phyloP scores from a whole-genome alignment of 352 stramenopile genomes.

The Poterioochromonas sp. region DNA sequence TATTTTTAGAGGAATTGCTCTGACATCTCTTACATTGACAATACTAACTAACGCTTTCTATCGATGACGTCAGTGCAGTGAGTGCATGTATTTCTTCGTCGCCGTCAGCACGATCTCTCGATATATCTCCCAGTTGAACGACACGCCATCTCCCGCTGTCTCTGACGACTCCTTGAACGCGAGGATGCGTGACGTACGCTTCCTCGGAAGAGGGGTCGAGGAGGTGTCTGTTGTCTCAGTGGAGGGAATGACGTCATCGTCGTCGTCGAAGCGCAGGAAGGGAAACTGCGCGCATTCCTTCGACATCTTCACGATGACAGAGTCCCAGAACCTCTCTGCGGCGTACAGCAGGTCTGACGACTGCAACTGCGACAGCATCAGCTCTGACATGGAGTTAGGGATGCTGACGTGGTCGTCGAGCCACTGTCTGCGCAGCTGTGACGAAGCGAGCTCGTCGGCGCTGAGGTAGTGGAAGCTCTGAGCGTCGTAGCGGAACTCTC shows the following conservation, averaged over 20 bases:
- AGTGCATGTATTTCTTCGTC: constrained; percentile 12
- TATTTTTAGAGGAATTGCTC: too few relatives aligned
- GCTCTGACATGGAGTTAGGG: background rate
- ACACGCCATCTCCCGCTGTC: background rate
- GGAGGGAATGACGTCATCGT: background rate
- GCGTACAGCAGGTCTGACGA: background rate
- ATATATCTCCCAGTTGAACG: constrained; percentile 12
- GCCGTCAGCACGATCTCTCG: background rate
- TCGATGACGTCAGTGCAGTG: too few relatives aligned
- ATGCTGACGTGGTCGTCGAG: background rate
- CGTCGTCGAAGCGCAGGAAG: background rate
- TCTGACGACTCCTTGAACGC: background rate
- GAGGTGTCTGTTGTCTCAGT: background rate
- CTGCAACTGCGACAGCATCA: constrained; percentile 3
- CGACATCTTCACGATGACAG: background rate
- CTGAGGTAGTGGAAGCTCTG: background rate
- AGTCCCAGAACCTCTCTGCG: constrained; percentile 4
- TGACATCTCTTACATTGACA: too few relatives aligned
- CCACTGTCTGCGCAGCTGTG: background rate
- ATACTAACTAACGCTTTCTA: too few relatives aligned
- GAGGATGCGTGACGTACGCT: background rate
- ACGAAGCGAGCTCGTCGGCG: background rate
- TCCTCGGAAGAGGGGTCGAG: background rate
- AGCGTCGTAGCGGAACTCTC: background rate
- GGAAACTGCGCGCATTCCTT: background rate